Conservation (phyloP, 768 basidiomycete species). For the Phylloporus arenicola region DNA sequence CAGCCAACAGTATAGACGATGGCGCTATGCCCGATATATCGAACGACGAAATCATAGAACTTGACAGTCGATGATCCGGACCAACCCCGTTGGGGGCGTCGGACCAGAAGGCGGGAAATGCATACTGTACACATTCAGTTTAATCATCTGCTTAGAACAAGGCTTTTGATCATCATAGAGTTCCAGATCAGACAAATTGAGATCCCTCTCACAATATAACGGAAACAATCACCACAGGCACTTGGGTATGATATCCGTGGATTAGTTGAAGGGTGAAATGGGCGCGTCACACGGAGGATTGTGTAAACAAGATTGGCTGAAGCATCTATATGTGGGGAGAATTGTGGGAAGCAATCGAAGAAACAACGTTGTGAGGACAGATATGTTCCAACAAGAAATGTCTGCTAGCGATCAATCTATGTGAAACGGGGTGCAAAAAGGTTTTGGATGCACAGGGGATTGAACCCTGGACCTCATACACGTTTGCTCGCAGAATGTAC, state of each 20-base stretch:
- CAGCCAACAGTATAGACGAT: not conserved
- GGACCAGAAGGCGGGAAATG: not conserved
- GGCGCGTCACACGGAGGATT: too few relatives aligned
- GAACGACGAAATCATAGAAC: not conserved
- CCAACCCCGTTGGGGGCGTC: not conserved
- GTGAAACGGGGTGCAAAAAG: constrained; percentile 1
- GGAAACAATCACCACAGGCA: not conserved
- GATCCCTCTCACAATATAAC: not conserved
- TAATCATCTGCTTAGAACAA: constrained; percentile 11
- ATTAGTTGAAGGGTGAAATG: too few relatives aligned
- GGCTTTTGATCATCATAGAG: not conserved
- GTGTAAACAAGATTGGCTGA: too few relatives aligned
- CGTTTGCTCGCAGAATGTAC: constrained; percentile 3
- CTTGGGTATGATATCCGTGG: too few relatives aligned
- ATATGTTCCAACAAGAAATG: too few relatives aligned
- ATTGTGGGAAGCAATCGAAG: too few relatives aligned
- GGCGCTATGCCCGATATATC: not conserved
- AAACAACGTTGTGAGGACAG: too few relatives aligned
- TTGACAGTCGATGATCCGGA: constrained; percentile 5
- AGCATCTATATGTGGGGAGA: too few relatives aligned
- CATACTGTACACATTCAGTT: constrained; percentile 6
- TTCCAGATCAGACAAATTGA: not conserved
- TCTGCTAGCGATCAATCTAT: too few relatives aligned
- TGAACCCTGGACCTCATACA: constrained; percentile 32
- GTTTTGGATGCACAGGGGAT: constrained; percentile 31